Percentiles rank a stretch among this genome's conserved stretches.
Evolutionary conservation across 768 basidiomycete species (phyloP).

Genomic region (Russula dissimulans): DNA sequence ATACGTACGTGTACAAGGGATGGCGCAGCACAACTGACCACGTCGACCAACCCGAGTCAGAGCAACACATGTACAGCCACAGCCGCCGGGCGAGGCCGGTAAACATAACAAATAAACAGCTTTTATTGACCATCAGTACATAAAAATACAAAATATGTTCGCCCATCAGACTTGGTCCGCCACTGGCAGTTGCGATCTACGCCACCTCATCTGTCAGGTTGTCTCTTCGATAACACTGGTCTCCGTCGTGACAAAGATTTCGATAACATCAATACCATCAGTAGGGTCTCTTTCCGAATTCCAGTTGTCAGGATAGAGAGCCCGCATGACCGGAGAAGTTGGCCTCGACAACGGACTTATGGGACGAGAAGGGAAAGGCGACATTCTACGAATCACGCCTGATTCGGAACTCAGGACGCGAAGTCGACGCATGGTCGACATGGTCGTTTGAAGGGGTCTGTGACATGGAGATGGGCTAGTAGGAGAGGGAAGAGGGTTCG

Average conservation of each 20-base stretch:
- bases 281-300: conserved; percentile 5
- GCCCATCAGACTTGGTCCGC: neutral
- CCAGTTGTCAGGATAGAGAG: conserved; percentile 2
- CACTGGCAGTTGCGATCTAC: neutral
- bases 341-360: conserved; percentile 4
- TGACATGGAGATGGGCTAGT: conserved; percentile 4
- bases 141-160: neutral
- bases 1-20: conserved; percentile 5
- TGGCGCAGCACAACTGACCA: neutral
- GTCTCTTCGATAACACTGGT: conserved; percentile 3
- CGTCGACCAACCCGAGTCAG: neutral
- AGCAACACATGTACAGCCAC: neutral
- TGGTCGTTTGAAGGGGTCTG: neutral
- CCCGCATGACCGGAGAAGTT: conserved; percentile 4
- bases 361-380: neutral
- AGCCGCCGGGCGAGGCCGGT: neutral
- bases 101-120: neutral
- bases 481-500: neutral
- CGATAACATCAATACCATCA: conserved; percentile 8
- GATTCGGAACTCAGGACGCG: conserved; percentile 2
- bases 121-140: neutral
- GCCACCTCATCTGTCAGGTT: neutral
- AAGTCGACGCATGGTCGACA: neutral
- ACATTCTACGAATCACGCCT: neutral
- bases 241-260: conserved; percentile 11